Evolutionary conservation across 2,329 filamentous ascomycete species (phyloP), one percentile per base, ranked within the genome.

Genomic region (Aureobasidium sp.): DNA sequence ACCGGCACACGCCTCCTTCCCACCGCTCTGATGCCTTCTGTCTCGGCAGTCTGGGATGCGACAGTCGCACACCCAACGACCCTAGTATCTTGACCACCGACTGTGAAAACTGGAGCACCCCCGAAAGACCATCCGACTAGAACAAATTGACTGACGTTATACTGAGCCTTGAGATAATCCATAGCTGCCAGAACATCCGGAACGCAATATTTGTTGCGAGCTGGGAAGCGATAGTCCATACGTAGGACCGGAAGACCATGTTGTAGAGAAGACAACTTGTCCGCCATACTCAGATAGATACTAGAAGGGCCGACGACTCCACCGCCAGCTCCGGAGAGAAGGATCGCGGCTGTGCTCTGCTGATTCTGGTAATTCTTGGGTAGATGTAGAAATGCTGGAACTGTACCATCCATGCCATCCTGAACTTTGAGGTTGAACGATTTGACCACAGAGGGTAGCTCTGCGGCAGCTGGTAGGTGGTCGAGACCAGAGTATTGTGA

Each of bases 51-150:
- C 66, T 78, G 76, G 29, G 73, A 74, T 1, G 75, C 75, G 1
- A 78, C 67, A 1, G 74, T 76, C 2, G 75, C 76, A 27, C 75
- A 73, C 1, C 74, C 76, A 0, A 71, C 62, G 26, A 74, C 68
- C 5, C 76, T 66, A 32, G 69, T 61, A 4, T 73, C 72, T 15
- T 65, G 37, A 3, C 68, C 72, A 8, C 69, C 75, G 13, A 73
- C 70, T 0, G 71, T 74, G 66, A 77, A 75, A 20, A 75, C 76
- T 0, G 75, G 75, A 23, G 74, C 75, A 6, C 76, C 73, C 23
- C 77, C 75, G 57, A 78, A 77, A 12, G 72, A 75, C 76, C 76
- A 78, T 50, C 77, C 76, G 1, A 77, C 69, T 15, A 78, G 63
- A 6, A 77, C 75, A 65, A 77, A 77, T 27, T 65, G 68, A n/a